Percentiles rank a stretch among this genome's conserved stretches.
Conservation (phyloP, 2,329 filamentous ascomycete species). For the Arachnomyces sp. region DNA sequence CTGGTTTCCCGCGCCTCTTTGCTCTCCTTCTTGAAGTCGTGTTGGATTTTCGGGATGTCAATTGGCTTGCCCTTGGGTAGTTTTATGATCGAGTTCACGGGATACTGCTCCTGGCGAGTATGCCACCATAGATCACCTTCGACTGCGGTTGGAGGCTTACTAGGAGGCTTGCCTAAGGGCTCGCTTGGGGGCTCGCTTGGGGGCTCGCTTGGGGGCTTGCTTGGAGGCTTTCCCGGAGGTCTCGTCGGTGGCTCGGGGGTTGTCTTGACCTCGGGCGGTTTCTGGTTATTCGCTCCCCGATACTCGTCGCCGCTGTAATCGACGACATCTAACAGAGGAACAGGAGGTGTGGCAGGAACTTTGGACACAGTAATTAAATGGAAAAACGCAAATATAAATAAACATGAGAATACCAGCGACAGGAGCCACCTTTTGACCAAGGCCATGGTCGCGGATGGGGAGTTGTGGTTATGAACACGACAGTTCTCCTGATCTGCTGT, state of each 20-base stretch:
- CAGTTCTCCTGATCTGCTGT: not conserved
- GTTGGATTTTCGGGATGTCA: constrained; percentile 20
- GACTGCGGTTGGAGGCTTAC: not conserved
- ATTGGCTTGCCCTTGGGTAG: constrained; percentile 17
- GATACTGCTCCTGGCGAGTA: constrained; percentile 10
- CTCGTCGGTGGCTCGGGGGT: too few relatives aligned
- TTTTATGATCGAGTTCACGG: constrained; percentile 16
- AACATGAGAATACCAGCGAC: constrained; percentile 6
- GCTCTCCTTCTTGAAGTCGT: constrained; percentile 18
- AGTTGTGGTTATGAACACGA: constrained; percentile 2
- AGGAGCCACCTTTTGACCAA: constrained; percentile 10
- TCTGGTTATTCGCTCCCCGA: too few relatives aligned
- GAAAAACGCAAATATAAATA: constrained; percentile 7
- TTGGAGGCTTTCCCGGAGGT: too few relatives aligned
- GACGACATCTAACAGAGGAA: too few relatives aligned
- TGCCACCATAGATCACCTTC: not conserved
- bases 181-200: not conserved
- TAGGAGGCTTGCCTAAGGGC: not conserved
- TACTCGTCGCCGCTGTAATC: too few relatives aligned
- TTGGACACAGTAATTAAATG: constrained; percentile 3
- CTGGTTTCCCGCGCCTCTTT: constrained; percentile 25
- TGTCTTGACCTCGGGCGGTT: too few relatives aligned
- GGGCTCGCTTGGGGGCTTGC: not conserved
- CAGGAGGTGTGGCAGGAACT: not conserved
- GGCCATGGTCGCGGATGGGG: constrained; percentile 3